Percentiles rank a stretch among this genome's conserved stretches.
Evolutionary conservation across 139 green algal genomes (phyloP).

Genomic region (Coccomyxa sp.): DNA sequence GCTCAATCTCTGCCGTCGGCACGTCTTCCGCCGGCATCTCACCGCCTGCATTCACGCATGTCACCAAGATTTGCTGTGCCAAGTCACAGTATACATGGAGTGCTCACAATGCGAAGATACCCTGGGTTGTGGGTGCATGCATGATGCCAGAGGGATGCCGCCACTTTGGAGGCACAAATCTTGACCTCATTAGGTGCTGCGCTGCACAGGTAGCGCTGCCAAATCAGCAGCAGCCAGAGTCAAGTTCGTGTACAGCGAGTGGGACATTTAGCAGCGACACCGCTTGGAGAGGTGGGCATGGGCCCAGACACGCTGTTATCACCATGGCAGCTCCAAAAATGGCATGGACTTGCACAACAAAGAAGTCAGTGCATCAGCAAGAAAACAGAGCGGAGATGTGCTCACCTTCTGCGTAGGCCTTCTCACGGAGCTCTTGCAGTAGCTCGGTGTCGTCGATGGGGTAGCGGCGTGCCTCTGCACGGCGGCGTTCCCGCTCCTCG

Average conservation of each 20-base stretch:
- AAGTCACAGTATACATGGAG: background rate
- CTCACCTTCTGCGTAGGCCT: constrained; percentile 21
- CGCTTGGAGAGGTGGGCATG: too few species aligned
- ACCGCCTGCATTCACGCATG: background rate
- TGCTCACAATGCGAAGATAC: background rate
- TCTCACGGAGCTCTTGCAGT: constrained; percentile 25
- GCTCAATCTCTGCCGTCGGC: background rate
- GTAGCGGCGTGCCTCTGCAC: constrained; percentile 28
- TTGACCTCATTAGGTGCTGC: too few species aligned
- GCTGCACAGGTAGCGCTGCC: too few species aligned
- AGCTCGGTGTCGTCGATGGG: constrained; percentile 49
- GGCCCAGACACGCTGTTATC: too few species aligned
- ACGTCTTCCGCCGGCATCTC: constrained; percentile 7
- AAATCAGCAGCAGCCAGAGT: too few species aligned
- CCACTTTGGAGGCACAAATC: too few species aligned
- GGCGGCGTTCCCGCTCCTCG: constrained; percentile 21
- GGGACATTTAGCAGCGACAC: too few species aligned
- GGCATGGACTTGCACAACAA: too few species aligned
- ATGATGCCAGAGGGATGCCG: too few species aligned
- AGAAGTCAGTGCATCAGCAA: background rate
- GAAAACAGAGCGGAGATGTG: too few species aligned
- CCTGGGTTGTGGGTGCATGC: background rate
- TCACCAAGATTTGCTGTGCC: background rate
- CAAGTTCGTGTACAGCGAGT: too few species aligned
- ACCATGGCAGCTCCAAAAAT: too few species aligned